Base-by-base conservation (phyloP, 1,284 basidiomycete genomes). In the Apiotrichum porosum region DNA sequence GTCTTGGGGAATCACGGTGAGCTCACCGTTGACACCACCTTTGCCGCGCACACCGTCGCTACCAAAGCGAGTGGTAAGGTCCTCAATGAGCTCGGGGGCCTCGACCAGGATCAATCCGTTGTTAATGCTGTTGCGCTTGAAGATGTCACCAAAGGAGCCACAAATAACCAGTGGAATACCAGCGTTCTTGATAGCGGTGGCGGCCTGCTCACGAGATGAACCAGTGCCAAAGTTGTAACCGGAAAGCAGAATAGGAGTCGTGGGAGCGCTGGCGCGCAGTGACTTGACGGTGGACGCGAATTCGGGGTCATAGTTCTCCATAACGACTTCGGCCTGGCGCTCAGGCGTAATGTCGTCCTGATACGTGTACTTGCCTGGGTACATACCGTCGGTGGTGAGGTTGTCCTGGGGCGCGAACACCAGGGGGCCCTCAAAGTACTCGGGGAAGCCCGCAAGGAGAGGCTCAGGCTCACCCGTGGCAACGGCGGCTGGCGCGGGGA, bases 161-260 rank as follows among this genome's bases (percentile, higher is more conserved):
- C 91, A 91, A 51, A 99, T 81, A 45, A 99, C 92, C 42, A 97
- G 78, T 1, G 92, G 91, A 9, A 98, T 78, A 9, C 94, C 93
- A 0, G 94, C 88, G 21, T 93, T 83, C 71, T 94, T 92, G 58
- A 99, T 83, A 2, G 94, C 94, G 0, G 94, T 99, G 14, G 95
- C 95, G 2, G 94, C 94, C 72, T 99, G 94, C 74, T 99, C 94
- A 42, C 94, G 84, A n/a, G 92, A 97, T 0, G 91, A 95, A 9
- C 94, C 95, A 0, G 95, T 98, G 57, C 94, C 94, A 68, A 99
- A 98, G 78, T 99, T 99, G 79, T 91, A 97, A 12, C 95, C 94
- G 2, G 90, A 83, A 13, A 95, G 83, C 21, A 99, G 80, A 45
- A 98, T 76, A 9, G 86, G 83, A 1, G 54, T 56, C 0, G 47